Base-by-base conservation (phyloP, 371 early-diverging fungal genomes). In the Choanephora cucurbitarum region DNA sequence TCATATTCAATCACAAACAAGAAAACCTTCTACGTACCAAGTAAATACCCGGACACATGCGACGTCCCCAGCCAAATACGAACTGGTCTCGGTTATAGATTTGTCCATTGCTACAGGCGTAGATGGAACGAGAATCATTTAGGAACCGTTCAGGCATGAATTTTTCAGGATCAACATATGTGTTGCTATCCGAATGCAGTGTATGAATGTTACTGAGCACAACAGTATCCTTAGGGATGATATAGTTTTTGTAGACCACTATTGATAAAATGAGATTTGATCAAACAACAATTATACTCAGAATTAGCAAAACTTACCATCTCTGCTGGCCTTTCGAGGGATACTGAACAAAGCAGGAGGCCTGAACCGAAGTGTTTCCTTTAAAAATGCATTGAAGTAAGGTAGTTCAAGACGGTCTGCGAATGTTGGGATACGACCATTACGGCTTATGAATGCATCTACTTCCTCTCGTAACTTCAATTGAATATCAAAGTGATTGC, bases 321-420 rank as follows among this genome's bases (percentile, higher is more conserved):
- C 75, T 51, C 60, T 42, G n/a, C 40, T 55, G 2, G 73, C 52
- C 17, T 47, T 48, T 18, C 71, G 75, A 11, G 73, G 72, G 7
- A 69, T 40, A 24, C 64, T 54, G 31, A 66, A 59, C 4, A 64
- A 66, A 23, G 52, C 62, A 10, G 65, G 48, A 10, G 71, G 62
- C 11, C 59, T 62, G 34, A 28, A 64, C 3, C 77, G 52, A 13
- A 70, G 15, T 17, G 53, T 49, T 51, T 76, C 73, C 32, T 71
- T 71, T 39, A 57, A 54, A 13, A 71, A 51, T 5, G 64, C 57
- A 43, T 59, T 57, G 22, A 57, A 60, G 37, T 69, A 71, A 9
- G 69, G 59, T 1, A 63, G 18, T 22, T 57, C 56, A 9, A 48
- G 22, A 13, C 58, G 49, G 19, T 65, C 66, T 7, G 52, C 46